A percentile compares a stretch with the other conserved stretches of the same genome.
phyloP scores from a whole-genome alignment of 2,329 filamentous ascomycete species.

The Hymenoscyphus fraxineus region DNA sequence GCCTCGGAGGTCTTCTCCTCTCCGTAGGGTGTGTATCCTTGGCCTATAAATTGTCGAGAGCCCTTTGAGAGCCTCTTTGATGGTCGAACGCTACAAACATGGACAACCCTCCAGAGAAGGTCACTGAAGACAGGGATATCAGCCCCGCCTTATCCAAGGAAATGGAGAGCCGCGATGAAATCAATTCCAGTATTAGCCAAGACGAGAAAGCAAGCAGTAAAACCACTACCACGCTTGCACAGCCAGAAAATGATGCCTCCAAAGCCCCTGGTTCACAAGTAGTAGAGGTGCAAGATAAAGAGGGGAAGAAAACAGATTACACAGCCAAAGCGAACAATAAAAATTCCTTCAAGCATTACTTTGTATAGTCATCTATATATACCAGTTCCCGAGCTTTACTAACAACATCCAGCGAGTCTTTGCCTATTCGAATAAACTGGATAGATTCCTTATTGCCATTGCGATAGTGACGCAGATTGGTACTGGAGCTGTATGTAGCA shows the following conservation, averaged over 20 bases:
- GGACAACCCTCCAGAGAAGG: background rate
- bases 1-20: background rate
- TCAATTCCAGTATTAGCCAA: background rate
- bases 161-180: constrained; percentile 1
- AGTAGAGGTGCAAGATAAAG: background rate
- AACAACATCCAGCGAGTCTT: constrained; percentile 27
- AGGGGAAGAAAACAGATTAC: constrained; percentile 23
- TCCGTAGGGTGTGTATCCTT: background rate
- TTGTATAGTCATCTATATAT: constrained; percentile 16
- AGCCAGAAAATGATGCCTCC: background rate
- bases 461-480: constrained; percentile 27
- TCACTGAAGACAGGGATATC: background rate
- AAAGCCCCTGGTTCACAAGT: background rate
- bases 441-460: constrained; percentile 24
- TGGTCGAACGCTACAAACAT: background rate
- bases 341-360: constrained; percentile 24
- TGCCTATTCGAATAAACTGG: constrained; percentile 25
- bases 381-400: background rate
- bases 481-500: constrained; percentile 25
- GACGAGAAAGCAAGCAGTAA: background rate
- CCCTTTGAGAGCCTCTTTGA: background rate
- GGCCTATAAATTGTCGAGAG: background rate
- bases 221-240: background rate
- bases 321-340: constrained; percentile 27
- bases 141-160: background rate